Conservation (phyloP, 345 rosid species). For the Cardamine chenopodiifolia region DNA sequence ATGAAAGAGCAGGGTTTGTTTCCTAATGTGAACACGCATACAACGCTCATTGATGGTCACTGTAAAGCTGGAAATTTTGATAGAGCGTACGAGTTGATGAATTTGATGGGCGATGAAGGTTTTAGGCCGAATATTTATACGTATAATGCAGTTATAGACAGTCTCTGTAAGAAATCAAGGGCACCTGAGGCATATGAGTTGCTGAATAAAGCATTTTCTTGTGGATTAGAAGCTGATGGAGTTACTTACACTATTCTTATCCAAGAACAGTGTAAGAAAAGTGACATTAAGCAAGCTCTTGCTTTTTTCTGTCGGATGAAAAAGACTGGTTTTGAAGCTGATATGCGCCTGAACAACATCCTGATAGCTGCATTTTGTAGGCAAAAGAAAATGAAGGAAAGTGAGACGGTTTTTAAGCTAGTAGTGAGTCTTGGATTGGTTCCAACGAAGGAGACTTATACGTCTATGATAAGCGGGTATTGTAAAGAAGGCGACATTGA, state of each 20-base stretch:
- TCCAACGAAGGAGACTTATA: conserved; percentile 88
- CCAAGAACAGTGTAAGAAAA: conserved; percentile 65
- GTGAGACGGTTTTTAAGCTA: conserved; percentile 62
- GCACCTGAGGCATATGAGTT: conserved; percentile 63
- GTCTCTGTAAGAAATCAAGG: conserved; percentile 71
- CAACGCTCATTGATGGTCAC: conserved; percentile 71
- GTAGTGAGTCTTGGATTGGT: conserved; percentile 56
- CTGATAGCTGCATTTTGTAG: conserved; percentile 72
- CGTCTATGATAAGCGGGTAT: conserved; percentile 81
- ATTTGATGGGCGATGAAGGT: conserved; percentile 65
- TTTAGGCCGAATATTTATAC: conserved; percentile 64
- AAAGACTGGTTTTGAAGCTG: conserved; percentile 65
- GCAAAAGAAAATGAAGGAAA: conserved; percentile 65
- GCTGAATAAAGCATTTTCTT: conserved; percentile 51
- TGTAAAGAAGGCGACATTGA: conserved; percentile 58
- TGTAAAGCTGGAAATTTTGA: conserved; percentile 72
- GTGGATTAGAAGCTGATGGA: conserved; percentile 68
- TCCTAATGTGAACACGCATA: conserved; percentile 75
- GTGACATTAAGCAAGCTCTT: conserved; percentile 54
- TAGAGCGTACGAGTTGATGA: conserved; percentile 74
- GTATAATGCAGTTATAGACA: conserved; percentile 59
- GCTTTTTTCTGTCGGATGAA: conserved; percentile 63
- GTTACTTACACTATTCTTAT: conserved; percentile 86
- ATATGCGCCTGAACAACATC: conserved; percentile 64
- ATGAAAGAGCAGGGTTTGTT: conserved; percentile 84